Percentiles rank a stretch among this genome's conserved stretches.
phyloP scores from a whole-genome alignment of 352 stramenopile species.

The Globisporangium abappressorium region DNA sequence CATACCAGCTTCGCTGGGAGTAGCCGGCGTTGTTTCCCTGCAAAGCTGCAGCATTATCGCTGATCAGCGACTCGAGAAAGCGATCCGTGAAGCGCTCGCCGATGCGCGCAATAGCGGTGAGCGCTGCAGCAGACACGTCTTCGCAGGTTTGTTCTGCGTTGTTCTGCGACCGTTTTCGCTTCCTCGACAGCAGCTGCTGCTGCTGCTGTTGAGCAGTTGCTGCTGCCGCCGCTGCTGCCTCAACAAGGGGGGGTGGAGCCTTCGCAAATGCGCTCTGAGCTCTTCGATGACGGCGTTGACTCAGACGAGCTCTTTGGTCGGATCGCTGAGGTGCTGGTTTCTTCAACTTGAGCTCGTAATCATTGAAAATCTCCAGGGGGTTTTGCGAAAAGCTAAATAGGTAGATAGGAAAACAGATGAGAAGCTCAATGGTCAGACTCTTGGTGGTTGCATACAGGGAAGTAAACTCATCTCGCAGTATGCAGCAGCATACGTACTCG shows the following conservation, averaged over 20 bases:
- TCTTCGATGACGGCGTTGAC: not conserved
- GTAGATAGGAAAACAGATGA: not conserved
- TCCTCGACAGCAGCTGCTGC: slow-evolving; percentile 22
- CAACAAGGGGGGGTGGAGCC: slow-evolving; percentile 37
- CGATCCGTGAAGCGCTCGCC: slow-evolving; percentile 37
- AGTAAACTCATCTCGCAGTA: not conserved
- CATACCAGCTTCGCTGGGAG: slow-evolving; percentile 46
- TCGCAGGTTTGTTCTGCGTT: slow-evolving; percentile 8
- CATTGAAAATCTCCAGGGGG: slow-evolving; percentile 39
- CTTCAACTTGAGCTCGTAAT: slow-evolving; percentile 35
- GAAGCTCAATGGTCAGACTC: slow-evolving; percentile 5
- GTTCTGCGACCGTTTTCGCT: slow-evolving; percentile 32
- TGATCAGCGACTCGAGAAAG: slow-evolving; percentile 44
- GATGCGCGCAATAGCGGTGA: slow-evolving; percentile 32
- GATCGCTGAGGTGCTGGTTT: not conserved
- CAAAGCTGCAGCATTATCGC: slow-evolving; percentile 40
- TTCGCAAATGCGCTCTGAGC: slow-evolving; percentile 35
- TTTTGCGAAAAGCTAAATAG: slow-evolving; percentile 45
- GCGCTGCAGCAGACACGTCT: slow-evolving; percentile 14
- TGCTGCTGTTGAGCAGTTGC: not conserved
- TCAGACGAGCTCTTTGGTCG: not conserved
- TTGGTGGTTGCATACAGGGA: not conserved
- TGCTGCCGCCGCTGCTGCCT: slow-evolving; percentile 25
- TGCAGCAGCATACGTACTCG: slow-evolving; percentile 33
- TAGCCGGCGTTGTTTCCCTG: slow-evolving; percentile 37